These are phyloP conservation scores for Fusarium napiforme DNA, from an alignment of 2,329 filamentous ascomycete genomes.

Conservation along the genomic window DNA sequence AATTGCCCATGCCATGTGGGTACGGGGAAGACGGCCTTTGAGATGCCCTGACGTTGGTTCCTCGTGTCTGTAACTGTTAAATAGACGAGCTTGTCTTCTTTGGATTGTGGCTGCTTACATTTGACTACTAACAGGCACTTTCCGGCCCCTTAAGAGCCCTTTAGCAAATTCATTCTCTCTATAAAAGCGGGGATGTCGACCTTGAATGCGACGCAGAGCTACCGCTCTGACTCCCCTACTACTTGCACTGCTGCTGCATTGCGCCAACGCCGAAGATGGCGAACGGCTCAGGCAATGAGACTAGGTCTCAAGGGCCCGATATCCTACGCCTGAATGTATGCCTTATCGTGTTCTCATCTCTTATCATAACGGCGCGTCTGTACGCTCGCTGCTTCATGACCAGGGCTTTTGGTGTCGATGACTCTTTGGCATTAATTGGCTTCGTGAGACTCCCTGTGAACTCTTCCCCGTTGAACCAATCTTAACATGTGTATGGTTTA, in stretches of 20 bases:
- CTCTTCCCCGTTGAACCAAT: fast-evolving
- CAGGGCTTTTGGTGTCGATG: neutral
- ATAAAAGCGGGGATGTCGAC: neutral
- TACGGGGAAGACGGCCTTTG: neutral
- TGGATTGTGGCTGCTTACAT: neutral
- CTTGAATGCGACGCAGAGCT: neutral
- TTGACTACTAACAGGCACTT: neutral
- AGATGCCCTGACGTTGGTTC: neutral
- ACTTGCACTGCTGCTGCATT: neutral
- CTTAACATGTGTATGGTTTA: fast-evolving
- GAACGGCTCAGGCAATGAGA: neutral
- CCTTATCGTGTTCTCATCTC: neutral
- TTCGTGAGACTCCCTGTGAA: neutral
- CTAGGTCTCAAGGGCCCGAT: neutral
- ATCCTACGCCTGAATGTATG: neutral
- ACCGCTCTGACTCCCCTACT: neutral
- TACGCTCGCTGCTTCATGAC: neutral
- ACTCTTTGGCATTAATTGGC: neutral
- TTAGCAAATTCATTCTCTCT: neutral
- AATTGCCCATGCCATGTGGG: neutral
- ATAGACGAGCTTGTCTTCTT: neutral
- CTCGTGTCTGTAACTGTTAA: neutral
- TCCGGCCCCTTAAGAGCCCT: neutral
- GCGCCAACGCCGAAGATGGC: neutral
- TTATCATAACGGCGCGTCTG: neutral